Conservation (phyloP, 2,329 filamentous ascomycete genomes). For the Fusarium tanahbumbuense region DNA sequence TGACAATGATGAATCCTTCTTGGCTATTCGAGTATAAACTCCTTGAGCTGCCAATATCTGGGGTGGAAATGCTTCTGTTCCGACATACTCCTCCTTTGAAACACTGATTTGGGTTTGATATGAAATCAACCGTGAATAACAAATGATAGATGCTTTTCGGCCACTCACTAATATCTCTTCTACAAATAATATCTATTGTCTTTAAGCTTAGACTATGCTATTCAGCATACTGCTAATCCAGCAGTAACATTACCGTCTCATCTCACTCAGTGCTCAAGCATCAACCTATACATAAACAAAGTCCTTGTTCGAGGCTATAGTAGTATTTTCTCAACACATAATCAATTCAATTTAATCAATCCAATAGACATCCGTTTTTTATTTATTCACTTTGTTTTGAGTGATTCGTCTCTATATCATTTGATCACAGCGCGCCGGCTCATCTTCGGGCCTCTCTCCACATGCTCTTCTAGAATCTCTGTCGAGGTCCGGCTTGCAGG, state of each 20-base stretch:
- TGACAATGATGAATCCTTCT: conserved; percentile 11
- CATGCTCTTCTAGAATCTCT: conserved; percentile 6
- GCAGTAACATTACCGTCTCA: not conserved
- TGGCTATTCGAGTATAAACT: not conserved
- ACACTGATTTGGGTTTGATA: not conserved
- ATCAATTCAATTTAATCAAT: not conserved
- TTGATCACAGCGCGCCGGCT: conserved; percentile 16
- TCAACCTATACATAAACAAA: not conserved
- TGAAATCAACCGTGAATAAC: not conserved
- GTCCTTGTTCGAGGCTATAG: not conserved
- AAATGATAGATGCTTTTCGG: not conserved
- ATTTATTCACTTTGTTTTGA: not conserved
- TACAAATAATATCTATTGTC: not conserved
- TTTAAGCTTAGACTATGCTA: not conserved
- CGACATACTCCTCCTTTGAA: not conserved
- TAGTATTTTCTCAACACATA: not conserved
- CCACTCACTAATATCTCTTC: not conserved
- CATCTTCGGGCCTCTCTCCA: conserved; percentile 36
- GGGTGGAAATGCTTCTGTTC: not conserved
- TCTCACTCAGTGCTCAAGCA: not conserved
- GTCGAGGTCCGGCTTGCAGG: conserved; percentile 13
- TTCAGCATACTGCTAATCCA: not conserved
- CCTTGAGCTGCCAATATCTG: not conserved
- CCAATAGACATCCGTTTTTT: not conserved
- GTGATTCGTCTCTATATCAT: not conserved